Evolutionary conservation across 2,329 filamentous ascomycete genomes (phyloP), one percentile per base, ranked within the genome.

Genomic region (Monosporascus cannonballus): DNA sequence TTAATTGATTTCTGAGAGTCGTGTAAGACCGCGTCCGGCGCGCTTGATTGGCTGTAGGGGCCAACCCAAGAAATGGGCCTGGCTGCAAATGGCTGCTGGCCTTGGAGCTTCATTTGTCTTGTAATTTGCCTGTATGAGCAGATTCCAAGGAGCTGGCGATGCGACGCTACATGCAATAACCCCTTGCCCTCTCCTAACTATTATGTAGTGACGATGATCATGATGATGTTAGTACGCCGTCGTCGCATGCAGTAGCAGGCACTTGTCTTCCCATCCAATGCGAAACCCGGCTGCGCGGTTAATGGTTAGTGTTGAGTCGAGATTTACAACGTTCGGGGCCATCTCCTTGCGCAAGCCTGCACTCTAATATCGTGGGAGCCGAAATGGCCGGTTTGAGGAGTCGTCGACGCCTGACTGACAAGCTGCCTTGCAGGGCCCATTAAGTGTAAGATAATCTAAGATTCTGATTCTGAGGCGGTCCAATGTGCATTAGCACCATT

Each of bases 1-100:
- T 69, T 68, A 67, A 71, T 70, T 69, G 67, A 59, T 66, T 67
- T 63, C 53, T 55, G 51, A 48, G 64, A 62, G 65, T 64, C 66
- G 69, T 71, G 68, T 67, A 67, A 62, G 57, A 69, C 56, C 68
- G 67, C 69, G 70, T 71, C 59, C 55, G 54, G 51, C 53, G 45
- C 47, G 56, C 45, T 54, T 70, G 64, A 71, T 72, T 72, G 70
- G 70, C 59, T 55, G 53, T 39, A 47, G 41, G 5, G 41, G 20
- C 47, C 50, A 50, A 50, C 59, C 57, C 60, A 55, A 53, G 53
- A 60, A 61, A 50, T 58, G 52, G 57, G 50, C 59, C 60, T 56
- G 57, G 59, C 59, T 60, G 58, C 61, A 63, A 55, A 56, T 54
- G 64, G 57, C 56, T 61, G 57, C 56, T 61, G 60, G 59, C 61